A percentile compares a stretch with the other conserved stretches of the same genome.
phyloP scores from a whole-genome alignment of 2,329 filamentous ascomycete species.

The Sarocladium kiliense region DNA sequence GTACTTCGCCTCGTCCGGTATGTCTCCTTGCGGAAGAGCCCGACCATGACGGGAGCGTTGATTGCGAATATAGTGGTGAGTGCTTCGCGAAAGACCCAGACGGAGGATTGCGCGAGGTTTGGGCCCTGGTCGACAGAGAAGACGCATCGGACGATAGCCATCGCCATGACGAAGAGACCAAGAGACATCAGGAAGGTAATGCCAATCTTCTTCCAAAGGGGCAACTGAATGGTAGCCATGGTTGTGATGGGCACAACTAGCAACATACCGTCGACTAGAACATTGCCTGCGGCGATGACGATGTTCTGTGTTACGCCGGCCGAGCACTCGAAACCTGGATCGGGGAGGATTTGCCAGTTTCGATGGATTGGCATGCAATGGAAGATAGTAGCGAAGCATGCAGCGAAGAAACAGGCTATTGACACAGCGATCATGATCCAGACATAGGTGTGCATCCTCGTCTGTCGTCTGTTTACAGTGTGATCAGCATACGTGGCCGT shows the following conservation, averaged over 20 bases:
- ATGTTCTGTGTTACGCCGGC: constrained; percentile 9
- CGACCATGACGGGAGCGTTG: constrained; percentile 8
- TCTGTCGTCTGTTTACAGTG: background rate
- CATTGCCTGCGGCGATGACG: constrained; percentile 8
- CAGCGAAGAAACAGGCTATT: constrained; percentile 5
- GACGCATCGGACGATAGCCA: constrained; percentile 9
- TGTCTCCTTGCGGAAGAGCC: constrained; percentile 7
- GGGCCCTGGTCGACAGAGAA: constrained; percentile 8
- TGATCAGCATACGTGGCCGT: background rate
- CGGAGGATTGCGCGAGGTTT: constrained; percentile 5
- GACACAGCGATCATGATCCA: background rate
- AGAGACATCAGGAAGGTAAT: constrained; percentile 9
- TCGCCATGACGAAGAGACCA: constrained; percentile 10
- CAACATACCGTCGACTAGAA: constrained; percentile 7
- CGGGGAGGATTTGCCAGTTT: constrained; percentile 10
- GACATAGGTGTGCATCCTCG: constrained; percentile 3
- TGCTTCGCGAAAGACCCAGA: constrained; percentile 10
- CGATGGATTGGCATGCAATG: constrained; percentile 7
- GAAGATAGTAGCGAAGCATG: constrained; percentile 8
- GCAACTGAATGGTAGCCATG: background rate
- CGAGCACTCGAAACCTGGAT: constrained; percentile 10
- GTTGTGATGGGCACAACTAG: constrained; percentile 6
- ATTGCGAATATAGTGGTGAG: constrained; percentile 11
- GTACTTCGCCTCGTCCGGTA: background rate
- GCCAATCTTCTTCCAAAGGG: background rate